Conservation (phyloP, 352 stramenopile genomes). For the Phytophthora crassamura region DNA sequence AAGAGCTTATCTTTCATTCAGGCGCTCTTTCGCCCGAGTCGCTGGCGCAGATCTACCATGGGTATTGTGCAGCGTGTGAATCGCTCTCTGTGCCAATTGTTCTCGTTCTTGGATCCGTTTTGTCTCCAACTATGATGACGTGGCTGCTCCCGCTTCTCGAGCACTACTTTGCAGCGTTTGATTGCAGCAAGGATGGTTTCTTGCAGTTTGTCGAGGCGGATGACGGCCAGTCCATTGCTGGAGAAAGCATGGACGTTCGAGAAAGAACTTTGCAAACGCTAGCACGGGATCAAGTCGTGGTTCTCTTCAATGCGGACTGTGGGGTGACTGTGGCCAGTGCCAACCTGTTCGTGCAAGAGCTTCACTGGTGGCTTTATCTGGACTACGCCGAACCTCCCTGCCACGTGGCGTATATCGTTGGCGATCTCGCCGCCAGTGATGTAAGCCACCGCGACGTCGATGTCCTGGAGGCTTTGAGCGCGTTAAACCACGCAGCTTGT, state of each 20-base stretch:
- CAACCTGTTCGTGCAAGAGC: conserved; percentile 38
- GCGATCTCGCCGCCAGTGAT: background rate
- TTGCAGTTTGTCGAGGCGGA: background rate
- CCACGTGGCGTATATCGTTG: conserved; percentile 32
- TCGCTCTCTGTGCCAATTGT: conserved; percentile 24
- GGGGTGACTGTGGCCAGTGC: conserved; percentile 38
- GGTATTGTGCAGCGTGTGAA: conserved; percentile 31
- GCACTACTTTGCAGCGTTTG: conserved; percentile 37
- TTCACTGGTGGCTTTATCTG: conserved; percentile 39
- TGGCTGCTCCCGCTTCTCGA: conserved; percentile 26
- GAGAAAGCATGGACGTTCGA: conserved; percentile 5
- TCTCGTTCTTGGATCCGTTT: conserved; percentile 18
- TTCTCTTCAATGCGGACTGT: conserved; percentile 44
- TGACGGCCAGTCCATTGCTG: background rate
- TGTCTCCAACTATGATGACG: background rate
- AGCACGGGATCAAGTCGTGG: conserved; percentile 22
- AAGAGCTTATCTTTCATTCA: conserved; percentile 14
- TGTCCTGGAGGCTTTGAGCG: conserved; percentile 29
- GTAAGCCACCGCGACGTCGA: conserved; percentile 28
- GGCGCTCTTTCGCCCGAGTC: background rate
- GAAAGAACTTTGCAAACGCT: conserved; percentile 18
- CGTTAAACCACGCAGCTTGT: conserved; percentile 20
- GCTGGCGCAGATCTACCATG: conserved; percentile 40
- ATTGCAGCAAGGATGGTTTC: conserved; percentile 16
- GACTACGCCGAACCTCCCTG: conserved; percentile 31